Evolutionary conservation across 1,284 basidiomycete genomes (phyloP), one percentile per base, ranked within the genome.

Genomic region (Ceratobasidium sp.): DNA sequence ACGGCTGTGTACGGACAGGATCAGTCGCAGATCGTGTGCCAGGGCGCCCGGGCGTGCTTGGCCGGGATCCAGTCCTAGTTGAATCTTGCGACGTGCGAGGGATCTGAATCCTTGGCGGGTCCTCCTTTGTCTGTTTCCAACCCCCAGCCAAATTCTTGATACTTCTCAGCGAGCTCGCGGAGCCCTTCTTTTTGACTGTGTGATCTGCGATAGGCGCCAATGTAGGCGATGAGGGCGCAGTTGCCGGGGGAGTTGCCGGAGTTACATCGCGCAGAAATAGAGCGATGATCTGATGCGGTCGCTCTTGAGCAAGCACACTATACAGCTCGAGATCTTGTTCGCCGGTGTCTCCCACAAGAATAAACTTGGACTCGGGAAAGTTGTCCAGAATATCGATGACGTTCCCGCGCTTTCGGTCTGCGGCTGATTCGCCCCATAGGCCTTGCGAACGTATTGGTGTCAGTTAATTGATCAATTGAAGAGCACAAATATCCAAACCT

Each of bases 321-420:
- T 95, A 96, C 2, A 96, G 81, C 77, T 95, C 92, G 43, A 96
- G 80, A 78, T 96, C 94, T 75, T 94, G 93, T 76, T 96, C 93
- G 38, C 92, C 93, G 0, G 88, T 87, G 77, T 96, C 94, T 7
- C 94, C 94, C 34, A 96, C 82, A 54, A 96, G 85, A 74, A 97
- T 80, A 78, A 97, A 96, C 22, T 80, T 82, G 1, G 89, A 86
- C 49, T 87, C 81, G 0, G 85, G 86, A 77, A 96, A 95, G 10
- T 86, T 83, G 64, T 90, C 84, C n/a, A 96, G 80, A 31, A 80
- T 82, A 49, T 94, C 91, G 7, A 87, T 76, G 1, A 96, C 86
- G n/a, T 88, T 89, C 0, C 84, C 85, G 3, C 88, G 86, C 79
- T 97, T 97, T 45, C 94, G 86, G 35, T 86, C 83, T 0, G 78